Percentiles rank a stretch among this genome's conserved stretches.
These are phyloP conservation scores for apple (Malus domestica) DNA, from an alignment of 306 rosid genomes.

Conservation along the genomic window ASM211411v1 NC_041793.1:40045001-40045500, in stretches of 20 bases:
- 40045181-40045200: slow-evolving; percentile 70
- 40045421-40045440: slow-evolving; percentile 92
- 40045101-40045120: slow-evolving; percentile 58
- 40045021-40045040: slow-evolving; percentile 43
- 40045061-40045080: slow-evolving; percentile 84
- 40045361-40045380: slow-evolving; percentile 63
- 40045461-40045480: slow-evolving; percentile 62
- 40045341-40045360: slow-evolving; percentile 66
- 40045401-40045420: slow-evolving; percentile 93
- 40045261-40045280: slow-evolving; percentile 60
- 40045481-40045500: slow-evolving; percentile 12
- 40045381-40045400: slow-evolving; percentile 52
- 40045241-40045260: slow-evolving; percentile 54
- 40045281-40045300: slow-evolving; percentile 66
- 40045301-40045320: slow-evolving; percentile 75
- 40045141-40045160: slow-evolving; percentile 47
- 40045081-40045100: slow-evolving; percentile 72
- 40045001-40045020: background rate
- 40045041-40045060: slow-evolving; percentile 68
- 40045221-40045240: slow-evolving; percentile 25
- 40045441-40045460: slow-evolving; percentile 87
- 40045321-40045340: slow-evolving; percentile 83
- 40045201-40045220: slow-evolving; percentile 42
- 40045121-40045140: slow-evolving; percentile 63
- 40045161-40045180: slow-evolving; percentile 79